Evolutionary conservation across 768 basidiomycete genomes (phyloP), one percentile per base, ranked within the genome.

Genomic region (Leccinum variicolor): DNA sequence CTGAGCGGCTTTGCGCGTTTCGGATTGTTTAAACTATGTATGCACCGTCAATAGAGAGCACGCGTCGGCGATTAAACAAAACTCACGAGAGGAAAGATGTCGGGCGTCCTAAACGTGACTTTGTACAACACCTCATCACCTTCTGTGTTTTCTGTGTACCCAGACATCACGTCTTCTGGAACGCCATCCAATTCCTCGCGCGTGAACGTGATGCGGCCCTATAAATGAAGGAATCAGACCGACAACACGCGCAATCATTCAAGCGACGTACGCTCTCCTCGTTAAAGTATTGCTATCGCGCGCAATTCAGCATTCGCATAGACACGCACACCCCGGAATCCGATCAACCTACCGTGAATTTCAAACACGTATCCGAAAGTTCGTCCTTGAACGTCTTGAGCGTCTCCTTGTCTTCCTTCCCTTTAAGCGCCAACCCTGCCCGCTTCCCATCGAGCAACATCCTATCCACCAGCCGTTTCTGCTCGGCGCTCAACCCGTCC

Each of bases 31-130:
- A 75, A 90, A 87, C 89, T 91, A 59, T n/a, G 55, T 17, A 11
- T 10, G 26, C n/a, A 4, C 4, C 7, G 21, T 64, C 54, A 21
- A 36, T 54, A 13, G 57, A 41, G 4, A 2, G 19, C 17, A 39
- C 3, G 11, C 1, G 10, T 36, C 0, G 28, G n/a, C 19, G 6
- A 4, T 11, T 8, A 15, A 26, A 17, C 14, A 39, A 31, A 10
- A 73, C 83, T 56, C 64, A 89, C 89, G 49, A 92, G 56, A 0
- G 89, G 90, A 74, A 84, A 82, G 62, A 91, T 88, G 65, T 91
- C 90, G 1, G 90, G 88, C 0, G 87, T 88, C 73, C 91, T 92
- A 77, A 80, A 89, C 1, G 89, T 89, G 36, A 90, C 82, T 49
- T 87, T 84, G 70, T 84, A 88, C 2, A 86, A 69, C 46, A 82